phyloP scores from a whole-genome alignment of 306 rosid genomes.

The Myrica gale region DNA sequence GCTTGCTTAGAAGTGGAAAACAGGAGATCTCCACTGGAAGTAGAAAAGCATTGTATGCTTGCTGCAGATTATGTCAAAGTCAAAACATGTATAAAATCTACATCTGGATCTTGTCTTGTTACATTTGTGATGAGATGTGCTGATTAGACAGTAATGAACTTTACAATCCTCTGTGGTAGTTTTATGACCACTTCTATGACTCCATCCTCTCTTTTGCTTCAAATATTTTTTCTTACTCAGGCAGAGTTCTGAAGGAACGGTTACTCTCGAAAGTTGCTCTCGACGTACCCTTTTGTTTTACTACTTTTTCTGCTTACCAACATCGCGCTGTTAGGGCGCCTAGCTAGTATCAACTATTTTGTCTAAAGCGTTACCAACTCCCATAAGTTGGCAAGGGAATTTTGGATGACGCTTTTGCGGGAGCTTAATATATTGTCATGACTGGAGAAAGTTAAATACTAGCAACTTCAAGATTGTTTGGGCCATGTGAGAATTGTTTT shows the following conservation, averaged over 20 bases:
- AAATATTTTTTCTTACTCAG: constrained; percentile 13
- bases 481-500: too few relatives aligned
- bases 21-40: constrained; percentile 26
- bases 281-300: constrained; percentile 17
- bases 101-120: constrained; percentile 33
- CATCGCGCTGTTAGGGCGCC: neutral
- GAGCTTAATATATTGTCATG: neutral
- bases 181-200: constrained; percentile 22
- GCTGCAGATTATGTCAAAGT: constrained; percentile 20
- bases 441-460: too few relatives aligned
- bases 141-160: constrained; percentile 33
- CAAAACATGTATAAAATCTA: constrained; percentile 32
- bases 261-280: constrained; percentile 13
- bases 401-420: too few relatives aligned
- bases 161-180: constrained; percentile 29
- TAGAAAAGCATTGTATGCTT: constrained; percentile 28
- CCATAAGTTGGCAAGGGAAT: neutral
- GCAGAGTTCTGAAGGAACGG: constrained; percentile 14
- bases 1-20: constrained; percentile 20
- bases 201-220: constrained; percentile 1
- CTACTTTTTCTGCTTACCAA: constrained; percentile 27
- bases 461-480: too few relatives aligned
- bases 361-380: neutral
- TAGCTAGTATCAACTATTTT: constrained; percentile 2
- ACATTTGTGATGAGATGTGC: constrained; percentile 41